Evolutionary conservation across 2,329 filamentous ascomycete genomes (phyloP), one percentile per base, ranked within the genome.

Genomic region (Fusarium zealandicum): DNA sequence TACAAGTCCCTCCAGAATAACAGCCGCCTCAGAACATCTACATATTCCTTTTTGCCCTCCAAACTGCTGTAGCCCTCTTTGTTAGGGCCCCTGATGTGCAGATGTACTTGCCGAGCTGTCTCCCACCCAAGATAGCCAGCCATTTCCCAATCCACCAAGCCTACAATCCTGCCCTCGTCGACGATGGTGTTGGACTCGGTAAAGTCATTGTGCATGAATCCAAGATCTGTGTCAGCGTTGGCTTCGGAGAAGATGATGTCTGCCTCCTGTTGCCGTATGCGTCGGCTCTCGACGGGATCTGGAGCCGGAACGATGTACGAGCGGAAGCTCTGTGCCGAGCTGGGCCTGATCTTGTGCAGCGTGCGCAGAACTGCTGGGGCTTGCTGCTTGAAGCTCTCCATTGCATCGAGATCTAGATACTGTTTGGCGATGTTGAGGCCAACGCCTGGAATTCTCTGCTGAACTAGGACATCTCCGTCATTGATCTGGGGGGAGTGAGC

Each of bases 201-300:
- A 20, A 77, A 69, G 49, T 76, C 71, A 46, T 76, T 76, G 60
- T 77, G 74, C 72, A 73, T 74, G 27, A 76, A 71, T 52, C 66
- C 61, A 54, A 71, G 44, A 35, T 72, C 70, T 4, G 54, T 30
- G 33, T 70, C 64, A 6, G 8, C 22, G 14, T 60, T 56, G 31
- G 40, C 35, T 6, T 41, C 27, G 11, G 60, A 64, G 54, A 73
- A 72, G 40, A 71, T 50, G 18, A 69, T 75, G 6, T 74, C 68
- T n/a, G 42, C 60, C 61, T 76, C 75, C 9, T 70, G 49, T 6
- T 67, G 45, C 52, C 65, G 57, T 37, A 76, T 72, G 12, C 69
- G 47, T 14, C 63, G 35, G 25, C 44, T 62, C 83, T 82, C 71
- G 80, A 87, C 62, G 86, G 84, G 84, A 83, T 82, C 54, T 82